These are phyloP conservation scores for Helotiales sp. DNA, from an alignment of 2,329 filamentous ascomycete species.

Conservation along the genomic window DNA sequence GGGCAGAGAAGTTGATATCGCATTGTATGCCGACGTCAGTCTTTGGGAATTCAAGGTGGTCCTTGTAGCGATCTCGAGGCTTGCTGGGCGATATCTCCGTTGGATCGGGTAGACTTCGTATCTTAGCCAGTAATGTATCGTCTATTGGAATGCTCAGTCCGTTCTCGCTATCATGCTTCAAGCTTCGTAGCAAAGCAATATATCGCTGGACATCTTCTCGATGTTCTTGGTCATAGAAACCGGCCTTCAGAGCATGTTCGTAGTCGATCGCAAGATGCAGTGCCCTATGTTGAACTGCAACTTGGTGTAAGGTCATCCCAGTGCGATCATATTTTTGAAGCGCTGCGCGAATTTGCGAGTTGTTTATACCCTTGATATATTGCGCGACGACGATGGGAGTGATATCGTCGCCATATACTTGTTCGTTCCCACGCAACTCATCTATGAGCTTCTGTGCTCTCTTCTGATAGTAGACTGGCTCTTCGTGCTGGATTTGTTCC, in stretches of 20 bases:
- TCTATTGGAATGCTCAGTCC: conserved; percentile 13
- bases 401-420: conserved; percentile 20
- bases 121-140: conserved; percentile 21
- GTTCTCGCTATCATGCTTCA: conserved; percentile 34
- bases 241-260: conserved; percentile 51
- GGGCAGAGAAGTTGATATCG: conserved; percentile 89
- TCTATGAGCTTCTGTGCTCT: conserved; percentile 44
- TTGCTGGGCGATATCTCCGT: conserved; percentile 50
- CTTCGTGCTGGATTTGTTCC: conserved; percentile 54
- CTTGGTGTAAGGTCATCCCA: conserved; percentile 39
- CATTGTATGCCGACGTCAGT: conserved; percentile 78
- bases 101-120: conserved; percentile 35
- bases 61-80: conserved; percentile 53
- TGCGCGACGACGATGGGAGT: conserved; percentile 38
- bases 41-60: conserved; percentile 76
- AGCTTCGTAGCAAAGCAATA: conserved; percentile 47
- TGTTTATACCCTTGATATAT: conserved; percentile 55
- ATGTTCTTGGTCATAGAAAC: conserved; percentile 44
- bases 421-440: conserved; percentile 33
- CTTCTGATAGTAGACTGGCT: conserved; percentile 48
- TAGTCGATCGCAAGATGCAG: conserved; percentile 58
- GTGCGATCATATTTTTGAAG: conserved; percentile 32
- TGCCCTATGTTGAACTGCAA: conserved; percentile 46
- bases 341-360: conserved; percentile 45
- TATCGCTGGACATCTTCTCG: conserved; percentile 47